Conservation (phyloP, 116 monocot species). For the Thalassia testudinum region DNA sequence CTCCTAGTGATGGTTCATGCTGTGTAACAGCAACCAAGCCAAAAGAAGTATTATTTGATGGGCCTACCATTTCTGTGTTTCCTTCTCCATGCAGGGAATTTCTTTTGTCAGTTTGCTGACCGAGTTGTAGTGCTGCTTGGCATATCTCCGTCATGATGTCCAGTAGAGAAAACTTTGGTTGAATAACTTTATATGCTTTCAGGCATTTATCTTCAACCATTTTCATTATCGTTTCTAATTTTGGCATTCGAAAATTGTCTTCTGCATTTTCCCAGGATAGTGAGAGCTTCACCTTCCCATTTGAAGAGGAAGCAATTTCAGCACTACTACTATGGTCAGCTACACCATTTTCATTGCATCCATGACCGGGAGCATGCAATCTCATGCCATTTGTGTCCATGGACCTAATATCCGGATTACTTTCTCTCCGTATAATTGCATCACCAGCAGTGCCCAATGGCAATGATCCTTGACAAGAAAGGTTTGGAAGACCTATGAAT, state of each 20-base stretch:
- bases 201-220: constrained; percentile 60
- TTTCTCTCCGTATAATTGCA: too few species aligned
- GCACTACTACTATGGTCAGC: constrained; percentile 5
- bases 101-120: background rate
- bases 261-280: constrained; percentile 15
- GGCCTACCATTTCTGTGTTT: constrained; percentile 7
- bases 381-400: too few species aligned
- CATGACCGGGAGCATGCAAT: too few species aligned
- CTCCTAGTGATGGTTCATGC: constrained; percentile 24
- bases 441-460: too few species aligned
- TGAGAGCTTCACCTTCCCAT: constrained; percentile 44
- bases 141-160: constrained; percentile 65
- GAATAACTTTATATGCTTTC: constrained; percentile 41
- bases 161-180: constrained; percentile 40
- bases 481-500: too few species aligned
- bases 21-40: constrained; percentile 12
- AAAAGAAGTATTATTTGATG: constrained; percentile 5
- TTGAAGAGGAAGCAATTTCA: constrained; percentile 52
- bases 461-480: too few species aligned
- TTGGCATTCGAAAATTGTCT: constrained; percentile 25
- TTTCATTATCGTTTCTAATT: constrained; percentile 34
- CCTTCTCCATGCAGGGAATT: background rate
- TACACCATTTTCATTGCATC: too few species aligned
- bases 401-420: too few species aligned
- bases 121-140: constrained; percentile 27